Evolutionary conservation across 495 filamentous ascomycete species (phyloP).

Genomic region (Thermothielavioides terrestris): DNA sequence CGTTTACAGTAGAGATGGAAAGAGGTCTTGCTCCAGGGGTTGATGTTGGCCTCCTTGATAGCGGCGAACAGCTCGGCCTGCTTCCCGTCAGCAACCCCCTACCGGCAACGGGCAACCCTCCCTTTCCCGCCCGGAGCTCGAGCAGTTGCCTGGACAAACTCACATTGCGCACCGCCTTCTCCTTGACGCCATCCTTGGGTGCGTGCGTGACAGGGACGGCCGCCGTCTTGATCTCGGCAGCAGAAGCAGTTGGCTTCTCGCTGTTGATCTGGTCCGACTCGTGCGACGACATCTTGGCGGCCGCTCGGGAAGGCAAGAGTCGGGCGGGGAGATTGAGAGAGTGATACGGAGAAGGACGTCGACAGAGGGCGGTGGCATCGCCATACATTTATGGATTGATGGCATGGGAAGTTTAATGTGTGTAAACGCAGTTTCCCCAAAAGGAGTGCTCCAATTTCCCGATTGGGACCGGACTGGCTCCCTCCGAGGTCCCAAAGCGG

Average conservation of each 20-base stretch:
- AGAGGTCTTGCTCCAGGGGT: conserved; percentile 45
- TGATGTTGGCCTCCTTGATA: conserved; percentile 48
- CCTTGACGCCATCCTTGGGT: conserved; percentile 27
- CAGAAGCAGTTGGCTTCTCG: conserved; percentile 19
- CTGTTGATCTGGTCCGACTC: conserved; percentile 17
- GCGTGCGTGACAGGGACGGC: conserved; percentile 10
- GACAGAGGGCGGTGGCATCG: neutral
- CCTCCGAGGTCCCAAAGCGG: conserved; percentile 23
- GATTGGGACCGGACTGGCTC: conserved; percentile 11
- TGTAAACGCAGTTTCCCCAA: neutral
- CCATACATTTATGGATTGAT: neutral
- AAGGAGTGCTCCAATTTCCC: conserved; percentile 1
- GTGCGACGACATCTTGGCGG: conserved; percentile 27
- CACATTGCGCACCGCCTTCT: conserved; percentile 46
- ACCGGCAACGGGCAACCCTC: too few species aligned
- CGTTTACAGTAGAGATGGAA: conserved; percentile 46
- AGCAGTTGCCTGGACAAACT: conserved; percentile 13
- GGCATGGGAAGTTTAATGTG: neutral
- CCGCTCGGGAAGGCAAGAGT: neutral
- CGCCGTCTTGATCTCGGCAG: conserved; percentile 9
- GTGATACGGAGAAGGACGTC: neutral
- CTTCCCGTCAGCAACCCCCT: conserved; percentile 4
- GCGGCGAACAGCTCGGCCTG: conserved; percentile 52
- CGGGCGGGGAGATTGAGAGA: neutral
- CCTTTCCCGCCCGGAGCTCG: too few species aligned